Evolutionary conservation across 495 filamentous ascomycete genomes (phyloP).

Genomic region (Aspergillus sparsus): DNA sequence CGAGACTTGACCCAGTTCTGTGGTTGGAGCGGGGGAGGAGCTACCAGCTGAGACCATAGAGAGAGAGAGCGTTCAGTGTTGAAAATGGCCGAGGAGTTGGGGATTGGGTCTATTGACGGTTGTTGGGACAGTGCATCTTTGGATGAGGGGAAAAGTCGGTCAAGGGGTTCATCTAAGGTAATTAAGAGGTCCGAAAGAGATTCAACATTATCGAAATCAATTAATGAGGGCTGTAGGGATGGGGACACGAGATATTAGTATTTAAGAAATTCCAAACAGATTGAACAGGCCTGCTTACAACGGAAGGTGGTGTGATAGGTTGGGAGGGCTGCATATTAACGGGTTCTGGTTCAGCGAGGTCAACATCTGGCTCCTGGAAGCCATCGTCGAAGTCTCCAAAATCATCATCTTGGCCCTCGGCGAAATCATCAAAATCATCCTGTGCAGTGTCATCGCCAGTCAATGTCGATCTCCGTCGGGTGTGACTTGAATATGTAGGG

Average conservation of each 20-base stretch:
- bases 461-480: constrained; percentile 23
- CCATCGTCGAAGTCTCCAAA: constrained; percentile 93
- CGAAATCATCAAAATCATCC: constrained; percentile 97
- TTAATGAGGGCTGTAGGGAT: constrained; percentile 61
- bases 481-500: constrained; percentile 30
- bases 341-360: constrained; percentile 40
- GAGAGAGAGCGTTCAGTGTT: constrained; percentile 71
- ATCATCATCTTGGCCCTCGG: constrained; percentile 73
- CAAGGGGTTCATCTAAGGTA: constrained; percentile 52
- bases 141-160: constrained; percentile 55
- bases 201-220: constrained; percentile 67
- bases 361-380: constrained; percentile 65
- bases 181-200: constrained; percentile 50
- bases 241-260: constrained; percentile 6
- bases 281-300: constrained; percentile 46
- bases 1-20: constrained; percentile 98
- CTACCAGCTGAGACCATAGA: constrained; percentile 94
- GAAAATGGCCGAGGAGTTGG: constrained; percentile 50
- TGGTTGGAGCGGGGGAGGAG: constrained; percentile 90
- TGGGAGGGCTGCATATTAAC: constrained; percentile 33
- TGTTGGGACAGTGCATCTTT: constrained; percentile 41
- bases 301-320: constrained; percentile 43
- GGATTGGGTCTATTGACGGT: constrained; percentile 47
- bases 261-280: not conserved
- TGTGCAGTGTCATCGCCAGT: constrained; percentile 42